These are phyloP conservation scores for Morella rubra DNA, from an alignment of 306 rosid genomes.

Conservation along the genomic window DNA sequence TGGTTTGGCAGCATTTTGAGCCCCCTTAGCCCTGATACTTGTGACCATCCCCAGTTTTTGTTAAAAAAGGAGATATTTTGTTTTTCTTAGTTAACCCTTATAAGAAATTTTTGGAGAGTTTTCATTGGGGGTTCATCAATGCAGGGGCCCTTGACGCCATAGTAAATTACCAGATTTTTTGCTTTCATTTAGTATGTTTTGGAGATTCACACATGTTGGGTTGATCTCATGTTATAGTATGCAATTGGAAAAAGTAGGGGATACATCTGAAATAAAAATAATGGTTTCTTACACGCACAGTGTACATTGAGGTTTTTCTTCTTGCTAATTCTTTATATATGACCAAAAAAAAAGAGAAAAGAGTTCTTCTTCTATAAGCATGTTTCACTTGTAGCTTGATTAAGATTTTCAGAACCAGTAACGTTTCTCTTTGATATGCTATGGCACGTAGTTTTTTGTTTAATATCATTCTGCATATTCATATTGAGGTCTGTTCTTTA, in stretches of 20 bases:
- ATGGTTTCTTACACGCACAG: background rate
- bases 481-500: constrained; percentile 17
- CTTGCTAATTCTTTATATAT: background rate
- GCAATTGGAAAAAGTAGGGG: background rate
- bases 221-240: too few relatives aligned
- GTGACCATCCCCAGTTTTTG: too few relatives aligned
- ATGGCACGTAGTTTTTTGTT: constrained; percentile 12
- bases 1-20: too few relatives aligned
- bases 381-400: constrained; percentile 9
- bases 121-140: too few relatives aligned
- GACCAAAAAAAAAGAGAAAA: background rate
- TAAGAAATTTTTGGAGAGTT: too few relatives aligned
- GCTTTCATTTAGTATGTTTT: too few relatives aligned
- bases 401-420: constrained; percentile 9
- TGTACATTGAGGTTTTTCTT: background rate
- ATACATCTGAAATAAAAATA: background rate
- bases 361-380: background rate
- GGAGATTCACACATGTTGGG: background rate
- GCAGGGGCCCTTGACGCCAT: too few relatives aligned
- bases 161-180: too few relatives aligned
- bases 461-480: background rate
- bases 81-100: too few relatives aligned
- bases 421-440: background rate
- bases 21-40: too few relatives aligned
- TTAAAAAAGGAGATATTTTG: too few relatives aligned